Conservation (phyloP, 2,329 filamentous ascomycete species). For the Dryadomyces quercus-mongolicae region DNA sequence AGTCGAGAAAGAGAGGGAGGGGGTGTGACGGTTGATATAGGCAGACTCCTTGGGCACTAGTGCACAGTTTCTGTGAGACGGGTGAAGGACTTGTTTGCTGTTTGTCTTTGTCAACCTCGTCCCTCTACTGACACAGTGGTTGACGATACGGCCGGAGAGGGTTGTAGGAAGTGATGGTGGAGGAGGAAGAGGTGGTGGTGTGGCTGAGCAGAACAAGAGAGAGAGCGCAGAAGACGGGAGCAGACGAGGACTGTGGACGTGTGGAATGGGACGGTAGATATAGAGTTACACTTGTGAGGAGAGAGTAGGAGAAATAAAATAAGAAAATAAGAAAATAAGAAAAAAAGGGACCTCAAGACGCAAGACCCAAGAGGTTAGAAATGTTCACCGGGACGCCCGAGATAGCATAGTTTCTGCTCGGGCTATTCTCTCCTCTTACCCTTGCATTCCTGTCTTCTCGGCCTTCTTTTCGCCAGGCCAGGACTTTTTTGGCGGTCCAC, state of each 20-base stretch:
- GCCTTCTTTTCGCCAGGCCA: not conserved
- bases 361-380: not conserved
- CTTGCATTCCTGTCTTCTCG: not conserved
- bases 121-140: not conserved
- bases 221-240: not conserved
- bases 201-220: not conserved
- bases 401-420: not conserved
- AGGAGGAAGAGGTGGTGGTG: not conserved
- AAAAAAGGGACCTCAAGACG: not conserved
- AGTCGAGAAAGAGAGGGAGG: too few species aligned
- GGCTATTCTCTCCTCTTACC: not conserved
- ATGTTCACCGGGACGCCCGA: not conserved
- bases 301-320: not conserved
- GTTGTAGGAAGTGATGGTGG: not conserved
- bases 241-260: not conserved
- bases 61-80: not conserved
- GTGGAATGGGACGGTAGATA: not conserved
- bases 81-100: not conserved
- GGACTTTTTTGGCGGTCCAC: too few species aligned
- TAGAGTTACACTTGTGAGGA: slow-evolving; percentile 1
- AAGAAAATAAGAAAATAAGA: not conserved
- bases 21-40: not conserved
- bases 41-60: not conserved
- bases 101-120: not conserved
- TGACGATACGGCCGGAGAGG: not conserved